A percentile compares a stretch with the other conserved stretches of the same genome.
Evolutionary conservation across 495 filamentous ascomycete genomes (phyloP).

Genomic region (Xylona heveae): DNA sequence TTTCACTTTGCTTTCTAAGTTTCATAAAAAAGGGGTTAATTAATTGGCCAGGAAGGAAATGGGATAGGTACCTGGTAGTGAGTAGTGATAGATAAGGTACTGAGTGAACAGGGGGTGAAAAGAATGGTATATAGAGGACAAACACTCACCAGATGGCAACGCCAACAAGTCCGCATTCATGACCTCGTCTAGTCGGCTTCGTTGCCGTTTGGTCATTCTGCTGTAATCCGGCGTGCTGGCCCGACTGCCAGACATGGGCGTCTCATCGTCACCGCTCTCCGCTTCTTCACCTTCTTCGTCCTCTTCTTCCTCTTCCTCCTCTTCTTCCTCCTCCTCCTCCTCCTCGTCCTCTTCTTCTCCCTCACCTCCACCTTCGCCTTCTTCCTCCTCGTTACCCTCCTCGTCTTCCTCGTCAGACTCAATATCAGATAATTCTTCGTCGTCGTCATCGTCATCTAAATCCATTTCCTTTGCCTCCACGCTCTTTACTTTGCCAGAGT

Average conservation of each 20-base stretch:
- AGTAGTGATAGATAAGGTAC: background rate
- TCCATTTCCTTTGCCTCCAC: conserved; percentile 42
- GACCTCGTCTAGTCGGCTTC: conserved; percentile 47
- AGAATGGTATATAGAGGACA: conserved; percentile 4
- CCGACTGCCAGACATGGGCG: conserved; percentile 29
- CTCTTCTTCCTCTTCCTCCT: conserved; percentile 30
- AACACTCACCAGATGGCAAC: conserved; percentile 49
- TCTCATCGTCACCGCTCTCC: conserved; percentile 44
- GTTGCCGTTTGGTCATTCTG: conserved; percentile 76
- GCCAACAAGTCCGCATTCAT: conserved; percentile 51
- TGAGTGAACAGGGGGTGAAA: background rate
- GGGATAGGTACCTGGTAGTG: conserved; percentile 6
- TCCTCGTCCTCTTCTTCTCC: conserved; percentile 26
- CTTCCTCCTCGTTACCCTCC: conserved; percentile 27
- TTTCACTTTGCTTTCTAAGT: conserved; percentile 51
- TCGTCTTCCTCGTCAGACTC: conserved; percentile 31
- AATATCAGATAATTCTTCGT: conserved; percentile 22
- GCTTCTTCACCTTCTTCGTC: conserved; percentile 26
- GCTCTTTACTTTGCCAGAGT: conserved; percentile 20
- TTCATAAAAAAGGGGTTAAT: conserved; percentile 18
- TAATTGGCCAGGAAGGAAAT: background rate
- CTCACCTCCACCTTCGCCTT: conserved; percentile 16
- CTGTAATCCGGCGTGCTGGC: conserved; percentile 56
- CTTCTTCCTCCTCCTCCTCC: conserved; percentile 28
- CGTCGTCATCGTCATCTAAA: conserved; percentile 25